Evolutionary conservation across 2,329 filamentous ascomycete genomes (phyloP).

Genomic region (Aspergillus ibericus): DNA sequence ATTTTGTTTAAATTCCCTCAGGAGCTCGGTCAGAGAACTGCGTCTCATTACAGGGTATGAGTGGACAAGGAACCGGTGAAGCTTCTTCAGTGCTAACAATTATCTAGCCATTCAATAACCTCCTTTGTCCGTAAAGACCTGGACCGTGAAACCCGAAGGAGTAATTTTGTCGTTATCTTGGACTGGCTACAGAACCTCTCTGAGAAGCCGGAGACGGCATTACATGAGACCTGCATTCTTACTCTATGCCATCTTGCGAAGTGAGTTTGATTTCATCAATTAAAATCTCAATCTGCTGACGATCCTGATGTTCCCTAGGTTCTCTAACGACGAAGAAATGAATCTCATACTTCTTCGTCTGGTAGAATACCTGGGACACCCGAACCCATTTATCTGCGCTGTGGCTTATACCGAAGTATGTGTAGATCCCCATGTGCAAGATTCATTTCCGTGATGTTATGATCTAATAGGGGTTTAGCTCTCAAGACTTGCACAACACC

Average conservation of each 20-base stretch:
- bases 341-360: constrained; percentile 82
- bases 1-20: constrained; percentile 77
- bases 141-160: constrained; percentile 50
- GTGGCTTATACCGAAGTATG: constrained; percentile 78
- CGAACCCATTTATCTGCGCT: constrained; percentile 74
- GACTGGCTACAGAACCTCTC: constrained; percentile 71
- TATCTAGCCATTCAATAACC: constrained; percentile 60
- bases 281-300: constrained; percentile 9
- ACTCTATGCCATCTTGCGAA: constrained; percentile 82
- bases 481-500: constrained; percentile 67
- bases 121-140: constrained; percentile 61
- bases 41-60: constrained; percentile 72
- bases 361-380: constrained; percentile 81
- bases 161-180: constrained; percentile 70
- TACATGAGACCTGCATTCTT: constrained; percentile 82
- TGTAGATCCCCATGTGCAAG: neutral
- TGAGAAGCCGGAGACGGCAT: constrained; percentile 63
- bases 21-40: constrained; percentile 81
- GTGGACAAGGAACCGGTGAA: neutral
- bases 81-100: constrained; percentile 7
- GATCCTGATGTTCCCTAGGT: constrained; percentile 41
- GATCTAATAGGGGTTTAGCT: constrained; percentile 47
- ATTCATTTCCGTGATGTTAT: neutral
- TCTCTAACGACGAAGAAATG: constrained; percentile 76
- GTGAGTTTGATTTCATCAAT: constrained; percentile 40